Conservation (phyloP, 768 basidiomycete genomes). For the Termitomyces sp. region DNA sequence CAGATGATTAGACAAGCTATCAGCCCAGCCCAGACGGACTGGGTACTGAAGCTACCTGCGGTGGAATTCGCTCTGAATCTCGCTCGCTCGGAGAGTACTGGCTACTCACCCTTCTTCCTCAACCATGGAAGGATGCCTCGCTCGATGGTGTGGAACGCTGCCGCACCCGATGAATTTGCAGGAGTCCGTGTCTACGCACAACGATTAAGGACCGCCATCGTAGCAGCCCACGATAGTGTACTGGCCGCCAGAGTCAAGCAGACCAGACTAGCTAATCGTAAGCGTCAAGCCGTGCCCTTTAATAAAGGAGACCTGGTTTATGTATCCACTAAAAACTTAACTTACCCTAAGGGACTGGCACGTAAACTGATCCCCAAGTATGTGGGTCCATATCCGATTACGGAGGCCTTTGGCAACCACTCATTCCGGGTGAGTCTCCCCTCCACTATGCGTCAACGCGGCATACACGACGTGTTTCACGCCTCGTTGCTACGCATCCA, state of each 20-base stretch:
- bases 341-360: not conserved
- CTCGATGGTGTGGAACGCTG: not conserved
- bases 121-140: not conserved
- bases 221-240: not conserved
- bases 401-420: not conserved
- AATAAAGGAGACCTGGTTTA: not conserved
- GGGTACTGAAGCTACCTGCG: not conserved
- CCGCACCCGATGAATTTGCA: not conserved
- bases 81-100: not conserved
- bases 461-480: not conserved
- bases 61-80: not conserved
- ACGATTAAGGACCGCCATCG: not conserved
- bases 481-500: not conserved
- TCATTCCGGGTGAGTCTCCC: not conserved
- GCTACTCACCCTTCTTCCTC: not conserved
- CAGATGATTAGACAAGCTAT: not conserved
- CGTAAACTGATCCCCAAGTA: not conserved
- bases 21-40: not conserved
- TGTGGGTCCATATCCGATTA: not conserved
- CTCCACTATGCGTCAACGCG: not conserved
- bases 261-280: not conserved
- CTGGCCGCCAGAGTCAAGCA: not conserved
- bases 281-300: not conserved
- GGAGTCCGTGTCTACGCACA: not conserved
- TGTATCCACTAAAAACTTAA: not conserved